Base-by-base conservation (phyloP, 208 protist species). In the Jaenimonas drosophilae region DNA sequence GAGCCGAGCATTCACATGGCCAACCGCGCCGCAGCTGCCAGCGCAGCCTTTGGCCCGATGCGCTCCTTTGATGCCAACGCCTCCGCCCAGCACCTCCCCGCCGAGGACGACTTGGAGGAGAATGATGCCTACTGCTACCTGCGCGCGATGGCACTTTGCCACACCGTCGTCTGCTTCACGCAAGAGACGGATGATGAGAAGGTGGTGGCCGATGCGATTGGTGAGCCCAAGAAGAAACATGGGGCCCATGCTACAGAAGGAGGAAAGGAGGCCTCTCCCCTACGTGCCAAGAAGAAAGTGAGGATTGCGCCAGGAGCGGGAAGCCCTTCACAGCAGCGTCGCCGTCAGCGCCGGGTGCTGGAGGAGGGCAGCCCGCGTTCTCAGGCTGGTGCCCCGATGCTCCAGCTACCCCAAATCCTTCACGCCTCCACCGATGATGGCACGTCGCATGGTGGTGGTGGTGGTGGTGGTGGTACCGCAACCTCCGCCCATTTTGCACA, bases 131-230 rank as follows among this genome's bases (percentile, higher is more conserved):
- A 73, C 43, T 56, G 64, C 27, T 92, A 85, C 44, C 61, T 94
- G 20, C 66, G 70, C 14, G 59, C 72, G 38, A 9, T 94, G 4
- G 20, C 76, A 0, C 57, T 92, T 21, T 91, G 83, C 58, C 83
- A 94, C 60, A 65, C 55, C 20, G 68, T 89, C 14, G 76, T 95
- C 31, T 88, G 79, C 42, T 91, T 91, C 53, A 53, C 19, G 16
- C 28, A 26, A 4, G 34, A 7, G 25, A 24, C 30, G 36, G 32
- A 53, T 3, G 26, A 38, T 4, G 28, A 42, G 21, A 36, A 59
- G 29, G 17, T 9, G 16, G 52, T 42, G 12, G 30, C 9, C 37
- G 37, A 17, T 42, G 37, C 37, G 37, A 42, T 21, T 6, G 16
- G 9, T 11, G 9, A 26, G 48, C 14, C 3, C 14, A 49, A 39